Evolutionary conservation across 202 grass and related monocot genomes (phyloP).

Genomic region (Sporobolus alterniflorus): DNA sequence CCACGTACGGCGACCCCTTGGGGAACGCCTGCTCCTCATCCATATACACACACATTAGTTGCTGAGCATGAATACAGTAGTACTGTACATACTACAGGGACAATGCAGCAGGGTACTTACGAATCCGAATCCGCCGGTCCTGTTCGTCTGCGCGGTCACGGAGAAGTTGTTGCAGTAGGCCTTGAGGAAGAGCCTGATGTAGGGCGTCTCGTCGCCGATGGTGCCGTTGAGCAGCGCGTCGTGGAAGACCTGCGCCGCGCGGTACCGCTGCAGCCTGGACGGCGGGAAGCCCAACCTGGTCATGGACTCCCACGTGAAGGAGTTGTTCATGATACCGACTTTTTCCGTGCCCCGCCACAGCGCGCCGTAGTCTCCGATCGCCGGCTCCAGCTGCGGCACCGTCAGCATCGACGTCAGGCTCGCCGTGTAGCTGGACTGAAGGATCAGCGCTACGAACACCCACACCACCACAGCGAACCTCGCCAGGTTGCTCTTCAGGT

Average conservation of each 20-base stretch:
- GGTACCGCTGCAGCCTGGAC: slow-evolving; percentile 35
- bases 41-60: too few relatives aligned
- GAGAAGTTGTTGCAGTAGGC: slow-evolving; percentile 63
- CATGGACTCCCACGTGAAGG: slow-evolving; percentile 53
- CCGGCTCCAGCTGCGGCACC: slow-evolving; percentile 54
- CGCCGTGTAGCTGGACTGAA: slow-evolving; percentile 89
- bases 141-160: slow-evolving; percentile 40
- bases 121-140: slow-evolving; percentile 80
- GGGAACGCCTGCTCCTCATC: slow-evolving; percentile 54
- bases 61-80: too few relatives aligned
- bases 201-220: slow-evolving; percentile 74
- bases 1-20: slow-evolving; percentile 71
- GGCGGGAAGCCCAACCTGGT: slow-evolving; percentile 34
- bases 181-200: slow-evolving; percentile 68
- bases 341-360: slow-evolving; percentile 21
- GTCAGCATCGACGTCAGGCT: slow-evolving; percentile 91
- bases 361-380: slow-evolving; percentile 32
- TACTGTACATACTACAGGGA: too few relatives aligned
- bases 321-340: slow-evolving; percentile 67
- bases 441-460: slow-evolving; percentile 84
- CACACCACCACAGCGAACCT: slow-evolving; percentile 68
- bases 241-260: slow-evolving; percentile 46
- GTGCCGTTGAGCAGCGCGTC: slow-evolving; percentile 57
- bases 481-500: slow-evolving; percentile 65
- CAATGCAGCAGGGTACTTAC: slow-evolving; percentile 33